Evolutionary conservation across 805 yeast genomes (phyloP), one percentile per base, ranked within the genome.

Genomic region (Suhomyces canberraensis): DNA sequence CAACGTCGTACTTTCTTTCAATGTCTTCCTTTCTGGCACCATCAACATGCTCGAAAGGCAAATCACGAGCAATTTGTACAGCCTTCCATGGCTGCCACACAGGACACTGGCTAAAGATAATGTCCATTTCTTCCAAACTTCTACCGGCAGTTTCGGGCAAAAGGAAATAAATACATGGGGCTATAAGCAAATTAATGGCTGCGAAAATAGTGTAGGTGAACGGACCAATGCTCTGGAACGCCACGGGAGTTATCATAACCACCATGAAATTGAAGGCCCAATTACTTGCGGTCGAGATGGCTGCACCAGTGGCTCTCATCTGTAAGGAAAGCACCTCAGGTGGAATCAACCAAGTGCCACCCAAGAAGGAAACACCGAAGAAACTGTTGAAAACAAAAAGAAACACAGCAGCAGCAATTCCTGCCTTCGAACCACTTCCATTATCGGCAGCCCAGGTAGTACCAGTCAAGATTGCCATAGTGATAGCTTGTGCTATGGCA

Each of bases 101-200:
- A 7, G 61, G 60, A 4, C 56, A 42, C 29, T 54, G 49, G 27
- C 40, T 43, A 41, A 60, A 60, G 24, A 64, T 63, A 33, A 57
- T 42, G 38, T 83, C 90, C 56, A 83, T 75, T 53, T 81, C 87
- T 59, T 83, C 90, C 60, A 84, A 71, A 25, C 84, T 71, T 57
- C 87, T 74, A 33, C 88, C 87, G 21, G 84, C 78, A 29, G 89
- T 82, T 65, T 84, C 91, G 28, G 90, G 91, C 58, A 80, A 84
- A 60, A 72, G 76, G 64, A 81, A 73, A 51, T 62, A 70, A 14
- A 69, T 33, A 28, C 47, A 51, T 2, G 57, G 57, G 4, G 50
- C 46, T 65, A 78, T 42, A 3, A 36, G 28, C 22, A 38, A 33
- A 21, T 42, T 83, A 29, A 83, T 69, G 21, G 65, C 56, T 7